Base-by-base conservation (phyloP, 2,329 filamentous ascomycete genomes). In the Ophiocordyceps camponoti-floridani region DNA sequence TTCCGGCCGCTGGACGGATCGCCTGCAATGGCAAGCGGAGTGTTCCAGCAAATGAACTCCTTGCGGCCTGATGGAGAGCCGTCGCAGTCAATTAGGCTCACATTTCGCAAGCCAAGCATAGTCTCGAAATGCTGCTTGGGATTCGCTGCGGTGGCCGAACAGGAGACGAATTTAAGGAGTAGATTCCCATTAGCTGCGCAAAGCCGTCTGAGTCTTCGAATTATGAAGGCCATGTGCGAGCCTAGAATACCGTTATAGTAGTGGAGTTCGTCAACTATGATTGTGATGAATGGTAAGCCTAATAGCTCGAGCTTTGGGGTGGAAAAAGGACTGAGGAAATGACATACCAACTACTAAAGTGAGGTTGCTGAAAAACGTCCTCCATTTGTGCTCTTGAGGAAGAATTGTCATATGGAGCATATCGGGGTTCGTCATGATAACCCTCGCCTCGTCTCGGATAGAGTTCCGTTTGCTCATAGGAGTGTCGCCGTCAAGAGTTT, bases 21-120 rank as follows among this genome's bases (percentile, higher is more conserved):
- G 1, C 72, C 74, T 0, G 89, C 86, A 52, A 95, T 89, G 58
- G 87, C 93, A 61, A 78, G 94, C 0, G 91, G 91, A 0, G 89
- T 95, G 54, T 98, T 96, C 91, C 91, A 98, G 60, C 88, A 96
- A 7, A 98, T 57, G 47, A 96, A 96, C 55, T 96, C 89, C 58
- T 96, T 96, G 19, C 86, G 73, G 0, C 89, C 63, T 6, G 86
- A 86, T 0, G 91, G 91, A 0, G 88, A 94, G 1, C 91, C 91
- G 56, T 98, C 91, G 54, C 84, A 88, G 55, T 95, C 87, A 1
- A 89, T 82, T 41, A 96, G 62, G 47, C 72, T 77, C 13, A 94
- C 84, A 50, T 88, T 70, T 0, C 87, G 75, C 7, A 94, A 73
- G 1, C 89, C 89, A 52, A 96, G 95, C n/a, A 98, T 83, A 0